phyloP scores from a whole-genome alignment of 176 grass and related monocot genomes.

The Coix lacrymajobi region DNA sequence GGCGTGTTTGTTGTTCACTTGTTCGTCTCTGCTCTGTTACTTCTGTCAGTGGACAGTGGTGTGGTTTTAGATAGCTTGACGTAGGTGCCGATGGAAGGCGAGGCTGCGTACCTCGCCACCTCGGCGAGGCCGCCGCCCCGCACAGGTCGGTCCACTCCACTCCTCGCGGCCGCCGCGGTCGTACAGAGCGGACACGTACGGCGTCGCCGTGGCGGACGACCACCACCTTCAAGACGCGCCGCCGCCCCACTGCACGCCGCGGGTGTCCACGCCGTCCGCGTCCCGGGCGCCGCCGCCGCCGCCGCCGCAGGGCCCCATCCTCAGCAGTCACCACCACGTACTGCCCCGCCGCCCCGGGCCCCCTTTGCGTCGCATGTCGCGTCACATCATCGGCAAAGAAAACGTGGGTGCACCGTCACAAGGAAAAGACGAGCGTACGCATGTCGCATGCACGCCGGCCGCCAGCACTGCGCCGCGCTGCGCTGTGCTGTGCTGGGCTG shows the following conservation, averaged over 20 bases:
- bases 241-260: no score
- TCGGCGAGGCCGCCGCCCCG: no score
- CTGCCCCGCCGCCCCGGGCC: not conserved
- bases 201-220: constrained; percentile 38
- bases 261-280: constrained; percentile 43
- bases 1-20: no score
- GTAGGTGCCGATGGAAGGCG: no score
- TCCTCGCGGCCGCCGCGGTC: constrained; percentile 28
- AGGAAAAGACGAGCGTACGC: not conserved
- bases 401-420: not conserved
- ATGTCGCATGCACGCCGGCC: not conserved
- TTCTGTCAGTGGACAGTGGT: no score
- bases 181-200: constrained; percentile 26
- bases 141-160: constrained; percentile 31
- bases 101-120: no score
- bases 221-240: constrained; percentile 40
- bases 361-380: not conserved
- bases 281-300: constrained; percentile 1
- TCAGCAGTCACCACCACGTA: not conserved
- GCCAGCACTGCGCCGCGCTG: not conserved
- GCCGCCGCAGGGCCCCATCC: constrained; percentile 45
- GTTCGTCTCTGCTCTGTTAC: no score
- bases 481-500: not conserved
- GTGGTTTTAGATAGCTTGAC: no score
- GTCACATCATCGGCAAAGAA: not conserved